Base-by-base conservation (phyloP, 2,329 filamentous ascomycete genomes). In the Ceratocystis alfenasii region DNA sequence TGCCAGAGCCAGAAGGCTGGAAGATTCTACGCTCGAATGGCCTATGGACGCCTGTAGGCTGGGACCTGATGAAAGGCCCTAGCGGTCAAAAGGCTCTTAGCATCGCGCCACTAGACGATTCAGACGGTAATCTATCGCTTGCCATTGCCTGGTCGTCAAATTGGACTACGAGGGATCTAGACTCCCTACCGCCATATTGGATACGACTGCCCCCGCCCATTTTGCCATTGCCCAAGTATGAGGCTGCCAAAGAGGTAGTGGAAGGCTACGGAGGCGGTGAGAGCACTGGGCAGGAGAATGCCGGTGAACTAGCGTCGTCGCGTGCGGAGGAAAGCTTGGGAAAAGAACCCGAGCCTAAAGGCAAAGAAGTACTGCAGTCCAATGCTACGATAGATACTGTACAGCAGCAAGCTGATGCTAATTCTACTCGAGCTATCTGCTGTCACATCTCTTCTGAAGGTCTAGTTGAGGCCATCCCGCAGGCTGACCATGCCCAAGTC, bases 141-240 rank as follows among this genome's bases (percentile, higher is more conserved):
- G 77, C 79, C 1, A 79, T 84, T 0, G 73, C 75, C n/a, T 87
- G 83, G 83, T 77, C 79, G 6, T 76, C 76, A 17, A 73, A 76
- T 8, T 84, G 82, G 81, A 82, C 79, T 1, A 78, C 76, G 6
- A 76, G 83, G 59, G 78, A 80, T 68, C 76, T 77, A 22, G 75
- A 74, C 0, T 79, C 81, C 44, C 71, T 86, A 4, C 83, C 84
- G 1, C 83, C 83, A 0, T 85, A 85, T 69, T 86, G 83, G 83
- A 77, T 83, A 28, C 73, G 75, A 6, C 71, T 83, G 20, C 77
- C 77, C n/a, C 75, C 77, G 0, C 71, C 72, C 2, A 69, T 68
- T 2, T 63, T 65, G 1, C 57, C 59, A 7, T 36, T 62, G 1
- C 65, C 67, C 1, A 68, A 70, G 6, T 61, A 65, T 3, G 69